A percentile compares a stretch with the other conserved stretches of the same genome.
These are phyloP conservation scores for Escovopsis sp. DNA, from an alignment of 2,329 filamentous ascomycete species.

Conservation along the genomic window DNA sequence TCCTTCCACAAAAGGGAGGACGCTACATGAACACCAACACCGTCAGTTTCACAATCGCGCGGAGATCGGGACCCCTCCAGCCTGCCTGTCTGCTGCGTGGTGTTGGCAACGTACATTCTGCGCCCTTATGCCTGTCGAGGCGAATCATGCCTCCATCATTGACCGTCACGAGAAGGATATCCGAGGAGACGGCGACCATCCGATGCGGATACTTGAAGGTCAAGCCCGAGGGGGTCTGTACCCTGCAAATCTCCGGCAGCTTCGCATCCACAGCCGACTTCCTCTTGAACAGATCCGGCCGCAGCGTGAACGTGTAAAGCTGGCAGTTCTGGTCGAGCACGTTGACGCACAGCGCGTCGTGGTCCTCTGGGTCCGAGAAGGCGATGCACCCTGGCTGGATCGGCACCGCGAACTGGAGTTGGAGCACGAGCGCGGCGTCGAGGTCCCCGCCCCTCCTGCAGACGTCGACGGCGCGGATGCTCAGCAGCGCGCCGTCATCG, in stretches of 20 bases:
- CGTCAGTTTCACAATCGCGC: too few species aligned
- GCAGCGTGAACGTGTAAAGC: conserved; percentile 70
- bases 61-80: not conserved
- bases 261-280: conserved; percentile 54
- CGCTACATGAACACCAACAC: conserved; percentile 7
- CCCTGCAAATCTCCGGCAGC: conserved; percentile 62
- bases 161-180: conserved; percentile 66
- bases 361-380: conserved; percentile 63
- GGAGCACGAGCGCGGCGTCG: conserved; percentile 61
- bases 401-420: conserved; percentile 58
- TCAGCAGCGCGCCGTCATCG: conserved; percentile 63
- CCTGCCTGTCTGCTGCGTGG: too few species aligned
- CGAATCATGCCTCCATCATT: conserved; percentile 63
- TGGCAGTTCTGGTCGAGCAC: conserved; percentile 65
- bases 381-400: conserved; percentile 68
- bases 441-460: conserved; percentile 48
- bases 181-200: conserved; percentile 55
- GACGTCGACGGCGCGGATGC: conserved; percentile 71
- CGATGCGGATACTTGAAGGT: conserved; percentile 67
- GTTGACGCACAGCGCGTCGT: conserved; percentile 64
- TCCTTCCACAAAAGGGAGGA: conserved; percentile 44
- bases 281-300: conserved; percentile 67
- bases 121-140: conserved; percentile 42
- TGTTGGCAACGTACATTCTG: conserved; percentile 27
- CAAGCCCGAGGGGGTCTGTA: conserved; percentile 57